Percentiles rank a stretch among this genome's conserved stretches.
phyloP scores from a whole-genome alignment of 2,329 filamentous ascomycete species.

The Trichoderma endophyticum region DNA sequence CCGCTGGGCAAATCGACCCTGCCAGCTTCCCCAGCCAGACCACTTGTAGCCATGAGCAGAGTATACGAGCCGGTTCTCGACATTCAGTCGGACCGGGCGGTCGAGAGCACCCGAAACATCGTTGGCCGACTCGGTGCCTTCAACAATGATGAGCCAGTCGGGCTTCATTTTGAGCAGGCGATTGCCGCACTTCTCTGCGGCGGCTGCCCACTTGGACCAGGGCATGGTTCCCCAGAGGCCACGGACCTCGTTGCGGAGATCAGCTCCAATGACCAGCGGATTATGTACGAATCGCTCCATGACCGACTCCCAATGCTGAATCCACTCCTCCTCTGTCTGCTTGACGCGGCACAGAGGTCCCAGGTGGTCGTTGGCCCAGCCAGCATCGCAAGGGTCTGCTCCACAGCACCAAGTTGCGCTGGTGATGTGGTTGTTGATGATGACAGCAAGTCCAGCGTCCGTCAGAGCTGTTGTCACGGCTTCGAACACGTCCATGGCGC shows the following conservation, averaged over 20 bases:
- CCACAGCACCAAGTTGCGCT: slow-evolving; percentile 67
- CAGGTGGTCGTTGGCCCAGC: slow-evolving; percentile 64
- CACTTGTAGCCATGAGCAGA: slow-evolving; percentile 67
- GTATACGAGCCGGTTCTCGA: slow-evolving; percentile 59
- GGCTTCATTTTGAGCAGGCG: slow-evolving; percentile 56
- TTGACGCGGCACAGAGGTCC: slow-evolving; percentile 56
- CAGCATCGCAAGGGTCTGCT: slow-evolving; percentile 63
- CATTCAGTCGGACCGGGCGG: slow-evolving; percentile 56
- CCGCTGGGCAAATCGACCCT: slow-evolving; percentile 58
- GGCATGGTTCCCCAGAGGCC: slow-evolving; percentile 67
- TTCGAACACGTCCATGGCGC: slow-evolving; percentile 59
- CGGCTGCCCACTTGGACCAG: slow-evolving; percentile 64
- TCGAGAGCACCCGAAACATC: slow-evolving; percentile 55
- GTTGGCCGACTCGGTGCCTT: slow-evolving; percentile 65
- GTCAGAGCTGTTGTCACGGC: slow-evolving; percentile 59
- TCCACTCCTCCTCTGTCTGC: slow-evolving; percentile 65
- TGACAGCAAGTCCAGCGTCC: slow-evolving; percentile 59
- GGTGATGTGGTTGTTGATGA: slow-evolving; percentile 70
- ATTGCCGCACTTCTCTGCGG: slow-evolving; percentile 62
- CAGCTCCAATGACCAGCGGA: slow-evolving; percentile 61
- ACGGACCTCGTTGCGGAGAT: slow-evolving; percentile 67
- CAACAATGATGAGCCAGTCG: slow-evolving; percentile 66
- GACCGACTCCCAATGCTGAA: slow-evolving; percentile 62
- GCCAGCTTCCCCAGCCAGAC: slow-evolving; percentile 65
- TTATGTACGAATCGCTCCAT: slow-evolving; percentile 59